These are phyloP conservation scores for Neoboletus magnificus DNA, from an alignment of 768 basidiomycete species.

Conservation along the genomic window DNA sequence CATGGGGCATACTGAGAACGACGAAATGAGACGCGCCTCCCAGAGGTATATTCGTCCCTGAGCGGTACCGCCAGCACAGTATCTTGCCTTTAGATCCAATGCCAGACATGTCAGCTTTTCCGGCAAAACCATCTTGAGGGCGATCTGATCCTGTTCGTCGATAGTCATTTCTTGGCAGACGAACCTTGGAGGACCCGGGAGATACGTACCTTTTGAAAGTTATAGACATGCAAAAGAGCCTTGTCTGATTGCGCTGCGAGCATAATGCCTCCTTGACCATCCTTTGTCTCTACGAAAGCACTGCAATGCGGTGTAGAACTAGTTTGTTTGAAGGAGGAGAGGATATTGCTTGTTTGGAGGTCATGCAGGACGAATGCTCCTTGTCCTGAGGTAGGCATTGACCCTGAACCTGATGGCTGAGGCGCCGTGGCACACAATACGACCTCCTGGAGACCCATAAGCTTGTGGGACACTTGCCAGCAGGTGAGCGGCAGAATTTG, in stretches of 20 bases:
- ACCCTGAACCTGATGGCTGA: conserved; percentile 33
- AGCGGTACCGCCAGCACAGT: conserved; percentile 84
- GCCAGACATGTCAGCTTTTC: conserved; percentile 85
- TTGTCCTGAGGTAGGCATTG: conserved; percentile 42
- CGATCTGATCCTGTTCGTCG: conserved; percentile 75
- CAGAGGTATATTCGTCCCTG: conserved; percentile 92
- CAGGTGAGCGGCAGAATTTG: not conserved
- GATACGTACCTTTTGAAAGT: conserved; percentile 79
- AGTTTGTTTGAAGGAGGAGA: conserved; percentile 90
- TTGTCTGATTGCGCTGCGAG: conserved; percentile 87
- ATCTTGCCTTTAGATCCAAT: conserved; percentile 66
- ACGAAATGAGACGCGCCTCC: conserved; percentile 66
- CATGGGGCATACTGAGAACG: not conserved
- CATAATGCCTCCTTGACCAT: conserved; percentile 79
- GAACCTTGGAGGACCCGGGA: not conserved
- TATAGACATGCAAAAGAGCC: conserved; percentile 84
- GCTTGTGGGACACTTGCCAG: not conserved
- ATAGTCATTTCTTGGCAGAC: not conserved
- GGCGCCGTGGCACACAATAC: conserved; percentile 63
- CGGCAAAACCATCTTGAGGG: conserved; percentile 80
- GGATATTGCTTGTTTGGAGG: conserved; percentile 66
- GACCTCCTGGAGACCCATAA: conserved; percentile 63
- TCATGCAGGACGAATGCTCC: conserved; percentile 79
- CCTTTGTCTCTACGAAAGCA: conserved; percentile 61
- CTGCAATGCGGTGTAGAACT: conserved; percentile 61